phyloP scores from a whole-genome alignment of 805 yeast genomes.

The Blastobotrys attinorum region DNA sequence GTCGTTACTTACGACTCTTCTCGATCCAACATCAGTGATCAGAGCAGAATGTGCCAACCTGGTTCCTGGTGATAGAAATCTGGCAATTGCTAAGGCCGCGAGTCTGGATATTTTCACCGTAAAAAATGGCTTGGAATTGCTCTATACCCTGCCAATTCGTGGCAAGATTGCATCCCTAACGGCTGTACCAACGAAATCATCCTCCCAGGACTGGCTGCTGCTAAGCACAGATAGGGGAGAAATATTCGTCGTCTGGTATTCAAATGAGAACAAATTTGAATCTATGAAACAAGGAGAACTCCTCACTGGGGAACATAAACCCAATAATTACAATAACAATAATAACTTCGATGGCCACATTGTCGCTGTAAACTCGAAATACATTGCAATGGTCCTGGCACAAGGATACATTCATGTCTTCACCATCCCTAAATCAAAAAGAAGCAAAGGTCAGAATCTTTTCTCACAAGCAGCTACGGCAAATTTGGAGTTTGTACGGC shows the following conservation, averaged over 20 bases:
- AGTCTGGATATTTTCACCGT: slow-evolving; percentile 6
- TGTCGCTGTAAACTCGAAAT: not conserved
- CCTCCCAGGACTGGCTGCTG: not conserved
- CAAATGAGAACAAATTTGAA: not conserved
- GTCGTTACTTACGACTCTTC: not conserved
- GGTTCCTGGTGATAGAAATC: slow-evolving; percentile 2
- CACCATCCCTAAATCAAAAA: not conserved
- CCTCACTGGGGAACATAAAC: not conserved
- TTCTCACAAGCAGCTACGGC: not conserved
- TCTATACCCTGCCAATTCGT: slow-evolving; percentile 7
- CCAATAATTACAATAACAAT: not conserved
- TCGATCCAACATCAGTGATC: not conserved
- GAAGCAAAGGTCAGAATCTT: not conserved
- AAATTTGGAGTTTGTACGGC: not conserved
- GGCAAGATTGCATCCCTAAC: slow-evolving; percentile 1
- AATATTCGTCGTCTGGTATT: not conserved
- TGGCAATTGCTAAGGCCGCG: slow-evolving; percentile 7
- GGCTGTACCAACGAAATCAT: not conserved
- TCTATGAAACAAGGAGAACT: too few species aligned
- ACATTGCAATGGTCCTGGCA: not conserved
- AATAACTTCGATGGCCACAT: not conserved
- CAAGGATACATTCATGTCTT: not conserved
- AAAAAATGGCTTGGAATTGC: slow-evolving; percentile 5
- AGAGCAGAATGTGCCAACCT: not conserved
- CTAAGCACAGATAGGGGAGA: not conserved